A percentile compares a stretch with the other conserved stretches of the same genome.
phyloP scores from a whole-genome alignment of 768 basidiomycete genomes.

The Suillus subluteus region DNA sequence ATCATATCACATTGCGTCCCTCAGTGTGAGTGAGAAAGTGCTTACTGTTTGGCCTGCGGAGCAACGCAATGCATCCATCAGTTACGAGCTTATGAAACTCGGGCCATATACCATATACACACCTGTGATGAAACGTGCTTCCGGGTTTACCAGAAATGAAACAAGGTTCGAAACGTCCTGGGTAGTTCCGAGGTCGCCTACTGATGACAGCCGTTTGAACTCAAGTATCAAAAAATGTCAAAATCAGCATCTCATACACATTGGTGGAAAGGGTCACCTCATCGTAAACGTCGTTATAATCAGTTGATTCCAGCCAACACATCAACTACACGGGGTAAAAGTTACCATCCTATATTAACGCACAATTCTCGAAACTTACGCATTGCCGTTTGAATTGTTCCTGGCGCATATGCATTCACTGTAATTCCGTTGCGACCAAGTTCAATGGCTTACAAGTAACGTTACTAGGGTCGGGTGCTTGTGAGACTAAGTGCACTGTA shows the following conservation, averaged over 20 bases:
- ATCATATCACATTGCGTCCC: neutral
- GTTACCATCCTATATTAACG: neutral
- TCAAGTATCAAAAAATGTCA: slow-evolving; percentile 10
- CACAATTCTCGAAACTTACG: slow-evolving; percentile 20
- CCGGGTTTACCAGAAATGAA: slow-evolving; percentile 38
- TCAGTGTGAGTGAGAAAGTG: neutral
- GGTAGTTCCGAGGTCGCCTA: slow-evolving; percentile 28
- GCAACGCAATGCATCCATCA: neutral
- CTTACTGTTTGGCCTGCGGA: slow-evolving; percentile 32
- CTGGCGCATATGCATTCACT: slow-evolving; percentile 39
- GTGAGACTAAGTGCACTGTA: slow-evolving; percentile 5
- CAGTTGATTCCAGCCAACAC: slow-evolving; percentile 16
- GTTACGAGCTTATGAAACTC: neutral
- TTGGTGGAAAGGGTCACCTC: slow-evolving; percentile 14
- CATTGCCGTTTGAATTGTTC: slow-evolving; percentile 33
- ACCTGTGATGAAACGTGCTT: slow-evolving; percentile 41
- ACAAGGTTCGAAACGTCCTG: slow-evolving; percentile 42
- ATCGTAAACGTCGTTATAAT: slow-evolving; percentile 18
- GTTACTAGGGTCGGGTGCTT: neutral
- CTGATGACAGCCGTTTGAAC: slow-evolving; percentile 17
- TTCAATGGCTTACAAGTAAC: slow-evolving; percentile 32
- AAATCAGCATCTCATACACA: slow-evolving; percentile 1
- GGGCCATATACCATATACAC: slow-evolving; percentile 18
- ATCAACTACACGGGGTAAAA: slow-evolving; percentile 18
- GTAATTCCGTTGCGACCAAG: slow-evolving; percentile 35